phyloP scores from a whole-genome alignment of 371 early-diverging fungal genomes.

The Circinella umbellata region DNA sequence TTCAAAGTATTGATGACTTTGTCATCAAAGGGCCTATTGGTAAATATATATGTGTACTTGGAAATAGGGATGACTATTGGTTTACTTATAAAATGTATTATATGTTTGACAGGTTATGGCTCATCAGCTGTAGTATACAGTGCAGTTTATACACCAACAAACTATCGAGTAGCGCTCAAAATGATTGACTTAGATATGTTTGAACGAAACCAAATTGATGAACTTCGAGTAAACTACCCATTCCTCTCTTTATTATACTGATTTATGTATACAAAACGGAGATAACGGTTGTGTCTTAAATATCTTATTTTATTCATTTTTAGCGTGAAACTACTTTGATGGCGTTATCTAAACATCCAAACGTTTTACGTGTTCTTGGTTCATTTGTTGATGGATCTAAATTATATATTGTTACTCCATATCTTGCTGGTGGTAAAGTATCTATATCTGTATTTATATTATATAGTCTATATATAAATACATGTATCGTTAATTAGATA shows the following conservation, averaged over 20 bases:
- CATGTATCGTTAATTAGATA: not conserved
- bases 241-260: too few relatives aligned
- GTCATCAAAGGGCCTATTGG: conserved; percentile 46
- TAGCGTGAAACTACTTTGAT: conserved; percentile 86
- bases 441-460: not conserved
- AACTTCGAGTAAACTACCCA: conserved; percentile 21
- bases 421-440: conserved; percentile 69
- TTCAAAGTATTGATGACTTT: conserved; percentile 46
- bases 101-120: conserved; percentile 73
- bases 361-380: conserved; percentile 82
- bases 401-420: conserved; percentile 86
- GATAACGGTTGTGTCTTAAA: too few relatives aligned
- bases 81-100: not conserved
- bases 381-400: conserved; percentile 85
- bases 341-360: conserved; percentile 87
- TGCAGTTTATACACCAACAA: conserved; percentile 77
- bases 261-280: too few relatives aligned
- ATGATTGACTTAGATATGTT: conserved; percentile 93
- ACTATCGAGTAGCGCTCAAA: conserved; percentile 81
- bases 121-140: conserved; percentile 88
- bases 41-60: conserved; percentile 7
- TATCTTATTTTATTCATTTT: not conserved
- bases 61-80: too few relatives aligned
- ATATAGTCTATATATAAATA: too few relatives aligned
- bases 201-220: conserved; percentile 79